Base-by-base conservation (phyloP, 768 basidiomycete genomes). In the Suillus subaureus region DNA sequence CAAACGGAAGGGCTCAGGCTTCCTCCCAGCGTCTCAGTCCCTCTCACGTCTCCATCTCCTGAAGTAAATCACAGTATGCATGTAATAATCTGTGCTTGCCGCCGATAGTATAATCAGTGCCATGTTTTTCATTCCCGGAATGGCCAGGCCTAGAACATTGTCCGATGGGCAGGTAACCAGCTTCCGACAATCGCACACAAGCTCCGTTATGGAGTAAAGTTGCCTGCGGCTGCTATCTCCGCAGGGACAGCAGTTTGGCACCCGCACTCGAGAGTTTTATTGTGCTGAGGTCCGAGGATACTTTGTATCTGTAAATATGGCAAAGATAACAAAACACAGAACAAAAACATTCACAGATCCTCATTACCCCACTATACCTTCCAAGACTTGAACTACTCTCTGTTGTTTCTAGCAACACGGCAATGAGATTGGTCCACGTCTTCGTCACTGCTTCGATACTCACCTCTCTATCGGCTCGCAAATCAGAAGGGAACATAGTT, bases 371-470 rank as follows among this genome's bases (percentile, higher is more conserved):
- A 82, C 67, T 67, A 88, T 73, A 62, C 85, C 88, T 73, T 86
- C 87, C 57, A 93, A 73, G 52, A 94, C 88, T 63, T 88, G 85
- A 55, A 90, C 79, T n/a, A 94, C 81, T 67, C 83, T 82, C 67
- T 87, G 87, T 73, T 94, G 92, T 63, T 83, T 85, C 91, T 93
- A 64, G 51, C 60, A 55, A 62, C 28, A 62, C 52, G 40, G 35
- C n/a, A 28, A n/a, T 28, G 26, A 64, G 39, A 60, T 64, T 60
- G 40, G 61, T 45, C 51, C 42, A 64, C 55, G 54, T 35, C 18
- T 26, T 57, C 21, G 18, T 5, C 21, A 21, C 51, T 47, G 33
- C 51, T 66, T 31, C 42, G 61, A 56, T 45, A 69, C 82, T 65
- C 73, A 91, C 92, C 82, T 92, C 83, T 78, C 84, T 77, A 68